Conservation (phyloP, 768 basidiomycete genomes). For the Suillus weaverae region DNA sequence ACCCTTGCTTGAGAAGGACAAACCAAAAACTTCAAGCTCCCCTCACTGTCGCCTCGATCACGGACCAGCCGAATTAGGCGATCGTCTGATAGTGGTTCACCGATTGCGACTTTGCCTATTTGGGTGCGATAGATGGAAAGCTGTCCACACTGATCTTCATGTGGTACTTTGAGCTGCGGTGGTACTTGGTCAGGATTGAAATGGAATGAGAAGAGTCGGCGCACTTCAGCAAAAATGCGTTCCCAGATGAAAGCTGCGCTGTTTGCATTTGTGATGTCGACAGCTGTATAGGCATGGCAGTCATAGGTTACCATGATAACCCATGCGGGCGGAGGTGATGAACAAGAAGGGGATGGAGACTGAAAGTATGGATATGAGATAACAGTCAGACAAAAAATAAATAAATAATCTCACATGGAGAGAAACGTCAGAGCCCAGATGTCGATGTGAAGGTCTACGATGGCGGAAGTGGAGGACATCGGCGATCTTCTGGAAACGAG, state of each 20-base stretch:
- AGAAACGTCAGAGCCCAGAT: conserved; percentile 18
- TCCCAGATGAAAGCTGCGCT: conserved; percentile 73
- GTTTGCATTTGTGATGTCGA: conserved; percentile 68
- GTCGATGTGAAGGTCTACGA: conserved; percentile 31
- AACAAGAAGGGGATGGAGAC: conserved; percentile 31
- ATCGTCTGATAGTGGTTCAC: conserved; percentile 71
- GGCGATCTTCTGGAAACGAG: conserved; percentile 34
- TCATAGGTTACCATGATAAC: conserved; percentile 72
- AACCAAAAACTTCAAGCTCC: conserved; percentile 83
- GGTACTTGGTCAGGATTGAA: conserved; percentile 8
- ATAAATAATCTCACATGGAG: conserved; percentile 15
- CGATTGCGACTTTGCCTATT: conserved; percentile 75
- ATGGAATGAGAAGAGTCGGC: conserved; percentile 18
- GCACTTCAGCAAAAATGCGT: conserved; percentile 76
- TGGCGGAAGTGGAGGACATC: conserved; percentile 24
- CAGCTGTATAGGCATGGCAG: conserved; percentile 71
- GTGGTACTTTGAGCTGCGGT: conserved; percentile 70
- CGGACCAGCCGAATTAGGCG: conserved; percentile 70
- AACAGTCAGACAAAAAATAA: conserved; percentile 8
- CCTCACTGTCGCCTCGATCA: conserved; percentile 71
- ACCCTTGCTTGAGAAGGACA: conserved; percentile 62
- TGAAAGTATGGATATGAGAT: conserved; percentile 17
- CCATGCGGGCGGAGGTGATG: conserved; percentile 34
- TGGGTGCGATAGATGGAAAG: conserved; percentile 87
- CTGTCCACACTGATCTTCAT: conserved; percentile 71